Percentiles rank a stretch among this genome's conserved stretches.
These are phyloP conservation scores for Emergomyces pasteurianus DNA, from an alignment of 2,329 filamentous ascomycete genomes.

Conservation along the genomic window DNA sequence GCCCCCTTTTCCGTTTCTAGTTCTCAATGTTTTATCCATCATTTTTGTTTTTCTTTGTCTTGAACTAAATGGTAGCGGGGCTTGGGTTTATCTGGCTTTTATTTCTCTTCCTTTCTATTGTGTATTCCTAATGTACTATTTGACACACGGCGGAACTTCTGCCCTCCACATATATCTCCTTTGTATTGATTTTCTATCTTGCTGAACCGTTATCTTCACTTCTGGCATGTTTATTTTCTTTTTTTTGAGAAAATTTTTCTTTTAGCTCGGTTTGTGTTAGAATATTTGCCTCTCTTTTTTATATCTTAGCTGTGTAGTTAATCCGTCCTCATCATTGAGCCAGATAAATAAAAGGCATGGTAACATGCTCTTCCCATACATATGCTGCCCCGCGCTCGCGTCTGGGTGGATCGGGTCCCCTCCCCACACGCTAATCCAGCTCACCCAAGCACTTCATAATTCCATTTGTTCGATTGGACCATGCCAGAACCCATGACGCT, in stretches of 20 bases:
- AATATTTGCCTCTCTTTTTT: not conserved
- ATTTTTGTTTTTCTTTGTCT: not conserved
- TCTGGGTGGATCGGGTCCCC: not conserved
- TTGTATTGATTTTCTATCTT: not conserved
- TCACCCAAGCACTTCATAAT: too few relatives aligned
- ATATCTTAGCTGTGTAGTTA: not conserved
- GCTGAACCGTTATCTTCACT: not conserved
- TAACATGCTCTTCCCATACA: not conserved
- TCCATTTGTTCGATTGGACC: too few relatives aligned
- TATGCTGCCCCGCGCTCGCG: too few relatives aligned
- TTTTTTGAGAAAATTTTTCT: not conserved
- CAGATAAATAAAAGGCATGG: not conserved
- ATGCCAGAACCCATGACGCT: too few relatives aligned
- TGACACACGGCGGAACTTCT: not conserved
- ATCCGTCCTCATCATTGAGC: not conserved
- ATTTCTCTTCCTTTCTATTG: not conserved
- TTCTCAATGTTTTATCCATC: not conserved
- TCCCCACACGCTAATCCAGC: too few relatives aligned
- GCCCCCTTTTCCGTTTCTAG: not conserved
- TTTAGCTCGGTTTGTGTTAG: not conserved
- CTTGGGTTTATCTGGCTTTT: not conserved
- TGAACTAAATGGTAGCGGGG: not conserved
- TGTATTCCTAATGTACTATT: not conserved
- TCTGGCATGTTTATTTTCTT: slow-evolving; percentile 1
- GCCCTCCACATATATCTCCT: not conserved